Conservation (phyloP, 2,329 filamentous ascomycete species). For the Endoconidiophora laricicola region DNA sequence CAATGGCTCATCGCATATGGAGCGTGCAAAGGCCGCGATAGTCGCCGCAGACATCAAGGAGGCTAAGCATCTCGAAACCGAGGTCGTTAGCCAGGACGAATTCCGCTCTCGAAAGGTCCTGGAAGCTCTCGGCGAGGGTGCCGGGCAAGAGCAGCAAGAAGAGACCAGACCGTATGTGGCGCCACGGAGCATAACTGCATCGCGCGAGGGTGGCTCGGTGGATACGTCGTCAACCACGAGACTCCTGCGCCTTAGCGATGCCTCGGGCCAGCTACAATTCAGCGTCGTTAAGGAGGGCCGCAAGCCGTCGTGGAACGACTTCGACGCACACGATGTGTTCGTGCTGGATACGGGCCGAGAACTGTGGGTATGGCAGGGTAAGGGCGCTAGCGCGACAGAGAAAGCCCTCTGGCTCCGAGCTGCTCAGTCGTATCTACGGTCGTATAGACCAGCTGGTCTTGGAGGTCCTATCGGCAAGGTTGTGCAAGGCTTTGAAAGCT, state of each 20-base stretch:
- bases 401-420: conserved; percentile 43
- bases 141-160: conserved; percentile 13
- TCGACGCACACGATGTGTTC: conserved; percentile 45
- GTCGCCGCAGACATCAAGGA: conserved; percentile 48
- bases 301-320: conserved; percentile 27
- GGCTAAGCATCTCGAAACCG: conserved; percentile 47
- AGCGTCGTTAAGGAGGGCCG: conserved; percentile 39
- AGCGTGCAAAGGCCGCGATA: conserved; percentile 51
- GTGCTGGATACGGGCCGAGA: conserved; percentile 39
- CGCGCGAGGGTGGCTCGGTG: conserved; percentile 15
- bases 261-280: conserved; percentile 39
- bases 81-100: conserved; percentile 47
- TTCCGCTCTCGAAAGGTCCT: conserved; percentile 36
- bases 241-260: conserved; percentile 47
- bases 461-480: conserved; percentile 36
- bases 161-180: background rate
- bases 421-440: conserved; percentile 37
- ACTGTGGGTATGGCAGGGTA: conserved; percentile 53
- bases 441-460: conserved; percentile 12
- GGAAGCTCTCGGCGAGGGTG: conserved; percentile 35
- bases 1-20: conserved; percentile 46
- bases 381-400: conserved; percentile 38
- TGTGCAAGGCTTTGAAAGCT: conserved; percentile 36
- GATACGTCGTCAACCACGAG: conserved; percentile 17
- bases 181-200: background rate